Base-by-base conservation (phyloP, 805 yeast species). In the Candida silvatica region DNA sequence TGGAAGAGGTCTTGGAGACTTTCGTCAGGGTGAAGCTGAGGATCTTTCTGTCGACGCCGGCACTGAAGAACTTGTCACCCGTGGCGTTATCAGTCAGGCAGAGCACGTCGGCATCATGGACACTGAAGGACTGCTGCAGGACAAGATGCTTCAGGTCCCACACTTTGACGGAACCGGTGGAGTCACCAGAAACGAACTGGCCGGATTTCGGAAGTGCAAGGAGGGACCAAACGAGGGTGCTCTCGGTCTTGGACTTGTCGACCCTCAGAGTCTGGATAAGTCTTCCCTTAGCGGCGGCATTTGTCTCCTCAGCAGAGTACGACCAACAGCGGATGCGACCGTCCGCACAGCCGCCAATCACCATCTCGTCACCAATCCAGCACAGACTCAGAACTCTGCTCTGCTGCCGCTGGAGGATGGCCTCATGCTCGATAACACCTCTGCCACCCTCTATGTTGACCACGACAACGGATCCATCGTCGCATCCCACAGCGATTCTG, bases 281-380 rank as follows among this genome's bases (percentile, higher is more conserved):
- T 47, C 94, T 69, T 16, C 92, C 87, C 39, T 65, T 71, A 7
- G 12, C 24, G 12, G 7, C 11, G 12, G 24, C 12, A 7, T 22
- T 12, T n/a, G 43, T 43, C 25, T 52, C 49, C 5, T 58, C 66
- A 2, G 51, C 49, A n/a, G n/a, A n/a, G 16, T 64, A 59, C 12
- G 71, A 61, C 97, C 97, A 92, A 31, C 82, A 76, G 52, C 96
- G 74, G 25, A 92, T 69, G 51, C 84, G 72, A 17, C 95, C 98
- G 57, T 92, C 97, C 2, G 96, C 84, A 58, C 97, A 92, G 9
- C 98, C 98, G 33, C 96, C 97, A 27, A 86, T 73, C 24, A 92
- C 61, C 41, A 67, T 61, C 6, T 71, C 71, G 44, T 79, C 68
- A 15, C 68, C 71, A 39, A 70, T 70, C 94, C 95, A 92, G 36